A percentile compares a stretch with the other conserved stretches of the same genome.
Evolutionary conservation across 139 green algal species (phyloP).

Genomic region (Nannochloris sp.): DNA sequence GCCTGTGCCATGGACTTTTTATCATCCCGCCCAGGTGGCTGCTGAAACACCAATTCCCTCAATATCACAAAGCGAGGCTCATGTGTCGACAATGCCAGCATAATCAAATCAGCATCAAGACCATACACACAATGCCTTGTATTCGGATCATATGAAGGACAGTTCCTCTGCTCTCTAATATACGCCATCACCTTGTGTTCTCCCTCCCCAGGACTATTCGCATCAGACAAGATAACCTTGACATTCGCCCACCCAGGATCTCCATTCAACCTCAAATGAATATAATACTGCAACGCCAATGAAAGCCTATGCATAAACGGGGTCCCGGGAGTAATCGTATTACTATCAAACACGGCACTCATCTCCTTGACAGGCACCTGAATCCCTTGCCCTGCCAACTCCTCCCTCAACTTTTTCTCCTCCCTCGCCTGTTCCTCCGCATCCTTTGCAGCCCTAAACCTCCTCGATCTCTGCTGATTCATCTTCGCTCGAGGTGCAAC

Average conservation of each 20-base stretch:
- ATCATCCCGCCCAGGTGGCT: background rate
- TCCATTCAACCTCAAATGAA: slow-evolving; percentile 83
- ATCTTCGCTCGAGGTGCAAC: slow-evolving; percentile 98
- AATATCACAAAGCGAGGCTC: slow-evolving; percentile 87
- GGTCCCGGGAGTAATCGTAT: slow-evolving; percentile 98
- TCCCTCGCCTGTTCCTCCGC: slow-evolving; percentile 70
- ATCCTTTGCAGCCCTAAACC: slow-evolving; percentile 91
- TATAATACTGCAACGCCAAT: slow-evolving; percentile 95
- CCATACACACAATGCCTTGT: slow-evolving; percentile 89
- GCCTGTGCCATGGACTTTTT: background rate
- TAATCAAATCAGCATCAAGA: slow-evolving; percentile 98
- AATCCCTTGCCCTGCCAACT: slow-evolving; percentile 73
- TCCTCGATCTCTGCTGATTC: slow-evolving; percentile 96
- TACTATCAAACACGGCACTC: slow-evolving; percentile 79
- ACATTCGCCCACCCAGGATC: slow-evolving; percentile 84
- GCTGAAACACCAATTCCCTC: slow-evolving; percentile 50
- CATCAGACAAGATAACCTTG: slow-evolving; percentile 82
- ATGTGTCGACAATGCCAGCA: slow-evolving; percentile 88
- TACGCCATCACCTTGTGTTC: slow-evolving; percentile 98
- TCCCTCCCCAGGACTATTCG: slow-evolving; percentile 91
- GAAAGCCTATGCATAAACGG: slow-evolving; percentile 94
- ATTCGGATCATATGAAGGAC: slow-evolving; percentile 74
- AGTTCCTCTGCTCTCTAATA: slow-evolving; percentile 73
- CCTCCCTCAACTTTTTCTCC: slow-evolving; percentile 77
- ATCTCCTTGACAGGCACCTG: slow-evolving; percentile 63